Evolutionary conservation across 2,329 filamentous ascomycete genomes (phyloP), one percentile per base, ranked within the genome.

Genomic region (Rhexocercosporidium sp.): DNA sequence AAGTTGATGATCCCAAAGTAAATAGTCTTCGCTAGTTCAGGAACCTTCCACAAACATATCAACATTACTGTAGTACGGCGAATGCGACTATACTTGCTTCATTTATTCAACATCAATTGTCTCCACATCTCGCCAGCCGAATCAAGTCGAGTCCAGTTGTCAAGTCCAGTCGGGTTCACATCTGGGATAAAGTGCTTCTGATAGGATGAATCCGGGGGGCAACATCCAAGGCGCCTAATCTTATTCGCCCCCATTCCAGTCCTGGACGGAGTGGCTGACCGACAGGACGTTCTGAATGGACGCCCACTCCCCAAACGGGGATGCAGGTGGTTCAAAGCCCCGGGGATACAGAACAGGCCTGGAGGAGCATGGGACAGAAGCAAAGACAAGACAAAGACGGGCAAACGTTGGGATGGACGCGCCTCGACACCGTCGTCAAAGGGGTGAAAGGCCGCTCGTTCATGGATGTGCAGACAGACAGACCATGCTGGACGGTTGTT

Each of bases 141-240:
- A 27, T 60, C 22, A 39, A 27, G 56, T 59, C 2, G 20, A 25
- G 7, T 51, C 2, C 47, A 54, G 47, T 27, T 14, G 27, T 44
- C 34, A 20, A 59, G 53, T 25, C 29, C 31, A 22, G 61, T 37
- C 44, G 44, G 46, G 49, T 49, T 59, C 39, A 46, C 41, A 59
- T 59, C 65, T 61, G 63, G 61, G 41, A 53, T 62, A 54, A 65
- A 56, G 31, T 39, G 60, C 27, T 25, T 65, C 47, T 72, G 69
- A 72, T 72, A 71, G 71, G 71, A 67, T 61, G 68, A 44, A 69
- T 66, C 44, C 54, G 59, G 62, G 64, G 56, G 37, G 61, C 49
- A 54, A 61, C 65, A 66, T 47, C 46, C 62, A 69, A 69, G 71
- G 71, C 71, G 71, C 70, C 62, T 73, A 73, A 71, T 68, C 49